phyloP scores from a whole-genome alignment of 345 rosid species.

The Acer campestre region DNA sequence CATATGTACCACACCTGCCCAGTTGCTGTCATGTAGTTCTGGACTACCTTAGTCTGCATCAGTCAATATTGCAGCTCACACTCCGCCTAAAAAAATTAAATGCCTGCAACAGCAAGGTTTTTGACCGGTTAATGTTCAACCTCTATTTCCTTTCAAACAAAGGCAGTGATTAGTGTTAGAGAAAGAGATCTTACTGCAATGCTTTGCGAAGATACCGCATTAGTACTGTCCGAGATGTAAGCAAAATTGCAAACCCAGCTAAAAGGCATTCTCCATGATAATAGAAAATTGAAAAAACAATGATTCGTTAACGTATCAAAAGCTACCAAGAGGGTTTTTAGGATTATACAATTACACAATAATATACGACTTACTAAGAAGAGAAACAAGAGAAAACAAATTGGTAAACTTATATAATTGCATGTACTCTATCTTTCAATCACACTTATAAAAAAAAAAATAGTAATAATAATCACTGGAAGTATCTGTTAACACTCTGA shows the following conservation, averaged over 20 bases:
- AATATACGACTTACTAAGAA: neutral
- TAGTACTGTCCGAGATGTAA: neutral
- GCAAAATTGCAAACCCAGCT: constrained; percentile 22
- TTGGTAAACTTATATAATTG: constrained; percentile 18
- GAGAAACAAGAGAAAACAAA: constrained; percentile 10
- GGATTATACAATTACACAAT: neutral
- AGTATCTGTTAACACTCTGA: constrained; percentile 16
- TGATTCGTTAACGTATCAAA: constrained; percentile 1
- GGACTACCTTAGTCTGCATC: constrained; percentile 6
- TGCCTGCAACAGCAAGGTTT: constrained; percentile 14
- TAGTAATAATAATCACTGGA: constrained; percentile 20
- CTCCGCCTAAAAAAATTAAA: neutral
- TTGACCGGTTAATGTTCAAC: neutral
- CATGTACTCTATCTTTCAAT: constrained; percentile 28
- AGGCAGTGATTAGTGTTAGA: neutral
- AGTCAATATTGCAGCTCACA: neutral
- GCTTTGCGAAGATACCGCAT: neutral
- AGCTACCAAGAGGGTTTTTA: neutral
- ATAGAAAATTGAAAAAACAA: constrained; percentile 10
- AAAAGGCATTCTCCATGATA: neutral
- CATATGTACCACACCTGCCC: constrained; percentile 9
- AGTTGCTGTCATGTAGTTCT: neutral
- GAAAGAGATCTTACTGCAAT: constrained; percentile 20
- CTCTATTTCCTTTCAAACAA: neutral
- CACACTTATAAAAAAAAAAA: constrained; percentile 7